phyloP scores from a whole-genome alignment of 805 yeast species.

The Hemisphaericaspora nanyangensis region DNA sequence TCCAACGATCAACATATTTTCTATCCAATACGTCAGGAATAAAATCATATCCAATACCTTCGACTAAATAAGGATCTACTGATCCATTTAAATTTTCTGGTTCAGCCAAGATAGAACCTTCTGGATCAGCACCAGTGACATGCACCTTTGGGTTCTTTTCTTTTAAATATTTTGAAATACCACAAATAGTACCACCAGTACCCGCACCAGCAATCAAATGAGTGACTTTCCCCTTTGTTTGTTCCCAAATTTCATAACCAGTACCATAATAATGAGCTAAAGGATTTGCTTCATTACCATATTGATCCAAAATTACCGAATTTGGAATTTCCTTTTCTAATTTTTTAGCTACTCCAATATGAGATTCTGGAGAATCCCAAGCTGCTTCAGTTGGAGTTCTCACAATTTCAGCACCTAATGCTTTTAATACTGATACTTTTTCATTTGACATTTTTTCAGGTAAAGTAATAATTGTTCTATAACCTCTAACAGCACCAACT shows the following conservation, averaged over 20 bases:
- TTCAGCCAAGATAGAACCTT: slow-evolving; percentile 78
- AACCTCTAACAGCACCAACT: slow-evolving; percentile 83
- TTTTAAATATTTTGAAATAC: slow-evolving; percentile 76
- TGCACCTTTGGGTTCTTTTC: slow-evolving; percentile 59
- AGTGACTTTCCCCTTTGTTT: slow-evolving; percentile 64
- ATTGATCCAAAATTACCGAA: slow-evolving; percentile 81
- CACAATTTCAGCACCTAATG: slow-evolving; percentile 85
- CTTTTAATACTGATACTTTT: slow-evolving; percentile 82
- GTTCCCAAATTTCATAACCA: slow-evolving; percentile 82
- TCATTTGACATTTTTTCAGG: slow-evolving; percentile 94
- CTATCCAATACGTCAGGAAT: slow-evolving; percentile 78
- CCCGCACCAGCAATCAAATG: slow-evolving; percentile 90
- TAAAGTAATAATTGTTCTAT: slow-evolving; percentile 79
- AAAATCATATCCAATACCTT: slow-evolving; percentile 89
- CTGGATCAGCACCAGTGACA: slow-evolving; percentile 81
- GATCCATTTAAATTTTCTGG: slow-evolving; percentile 69
- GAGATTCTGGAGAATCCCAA: slow-evolving; percentile 89
- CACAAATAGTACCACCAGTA: slow-evolving; percentile 96
- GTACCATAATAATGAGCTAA: slow-evolving; percentile 81
- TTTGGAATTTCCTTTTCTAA: slow-evolving; percentile 81
- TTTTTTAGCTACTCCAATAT: slow-evolving; percentile 81
- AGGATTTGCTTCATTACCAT: slow-evolving; percentile 74
- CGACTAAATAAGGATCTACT: slow-evolving; percentile 66
- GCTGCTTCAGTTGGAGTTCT: slow-evolving; percentile 93
- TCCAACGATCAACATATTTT: slow-evolving; percentile 67